Evolutionary conservation across 495 filamentous ascomycete genomes (phyloP).

Genomic region (Staphylotrichum longicolle): DNA sequence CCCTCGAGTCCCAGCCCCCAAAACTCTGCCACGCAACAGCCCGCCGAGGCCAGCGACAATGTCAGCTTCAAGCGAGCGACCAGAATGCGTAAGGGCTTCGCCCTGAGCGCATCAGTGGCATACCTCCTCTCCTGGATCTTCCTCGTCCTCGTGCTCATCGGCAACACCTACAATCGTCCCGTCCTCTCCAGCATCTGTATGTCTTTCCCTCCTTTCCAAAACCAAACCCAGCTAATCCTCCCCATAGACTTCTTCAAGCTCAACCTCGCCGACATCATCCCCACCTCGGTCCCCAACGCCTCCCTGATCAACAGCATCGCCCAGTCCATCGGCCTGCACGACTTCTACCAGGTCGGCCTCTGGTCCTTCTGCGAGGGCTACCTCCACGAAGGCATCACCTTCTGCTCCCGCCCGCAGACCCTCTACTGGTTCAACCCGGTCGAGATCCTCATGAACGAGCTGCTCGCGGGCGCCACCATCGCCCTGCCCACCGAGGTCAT

Average conservation of each 20-base stretch:
- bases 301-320: constrained; percentile 82
- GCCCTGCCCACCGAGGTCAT: constrained; percentile 71
- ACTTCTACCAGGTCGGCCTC: constrained; percentile 90
- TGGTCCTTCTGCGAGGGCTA: constrained; percentile 92
- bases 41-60: constrained; percentile 3
- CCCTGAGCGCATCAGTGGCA: constrained; percentile 61
- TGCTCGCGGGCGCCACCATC: constrained; percentile 79
- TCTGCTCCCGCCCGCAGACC: constrained; percentile 63
- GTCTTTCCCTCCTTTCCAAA: no score
- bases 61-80: constrained; percentile 52
- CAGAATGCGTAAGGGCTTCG: constrained; percentile 51
- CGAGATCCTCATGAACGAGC: constrained; percentile 68
- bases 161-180: constrained; percentile 58
- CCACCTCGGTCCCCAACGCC: constrained; percentile 68
- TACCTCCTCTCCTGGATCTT: constrained; percentile 75
- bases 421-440: constrained; percentile 93
- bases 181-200: constrained; percentile 61
- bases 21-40: neutral
- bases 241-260: constrained; percentile 68
- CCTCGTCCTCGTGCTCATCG: constrained; percentile 71
- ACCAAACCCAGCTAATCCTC: no score
- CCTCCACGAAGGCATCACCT: constrained; percentile 65
- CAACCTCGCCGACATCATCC: constrained; percentile 80
- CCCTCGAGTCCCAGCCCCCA: constrained; percentile 4
- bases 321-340: constrained; percentile 81